Conservation (phyloP, 139 green algal species). For the Tetradesmus obliquus region DNA sequence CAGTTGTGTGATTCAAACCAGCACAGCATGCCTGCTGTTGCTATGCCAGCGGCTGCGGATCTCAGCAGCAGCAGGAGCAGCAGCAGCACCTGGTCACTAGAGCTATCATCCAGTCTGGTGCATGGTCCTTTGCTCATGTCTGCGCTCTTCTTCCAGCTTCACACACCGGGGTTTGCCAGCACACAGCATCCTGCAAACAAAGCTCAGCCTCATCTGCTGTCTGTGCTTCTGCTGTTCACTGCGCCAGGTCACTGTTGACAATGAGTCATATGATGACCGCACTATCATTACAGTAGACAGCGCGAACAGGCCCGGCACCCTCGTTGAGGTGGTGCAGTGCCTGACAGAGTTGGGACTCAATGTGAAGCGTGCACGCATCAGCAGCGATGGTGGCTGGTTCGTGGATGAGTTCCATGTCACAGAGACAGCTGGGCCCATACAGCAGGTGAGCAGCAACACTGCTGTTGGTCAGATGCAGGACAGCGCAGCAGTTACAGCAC, state of each 20-base stretch:
- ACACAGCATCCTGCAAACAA: not conserved
- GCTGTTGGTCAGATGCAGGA: not conserved
- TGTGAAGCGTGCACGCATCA: conserved; percentile 88
- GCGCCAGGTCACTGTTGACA: conserved; percentile 75
- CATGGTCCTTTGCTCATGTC: not conserved
- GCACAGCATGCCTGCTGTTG: not conserved
- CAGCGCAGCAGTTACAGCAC: not conserved
- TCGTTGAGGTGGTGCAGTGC: conserved; percentile 96
- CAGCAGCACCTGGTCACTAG: not conserved
- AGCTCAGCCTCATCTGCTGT: not conserved
- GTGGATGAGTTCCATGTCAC: conserved; percentile 81
- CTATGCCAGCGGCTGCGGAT: not conserved
- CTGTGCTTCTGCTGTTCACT: not conserved
- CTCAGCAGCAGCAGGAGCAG: not conserved
- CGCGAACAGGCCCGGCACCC: conserved; percentile 95
- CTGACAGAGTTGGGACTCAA: conserved; percentile 94
- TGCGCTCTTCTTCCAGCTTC: not conserved
- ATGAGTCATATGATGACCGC: conserved; percentile 72
- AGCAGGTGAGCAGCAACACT: conserved; percentile 21
- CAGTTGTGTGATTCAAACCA: not conserved
- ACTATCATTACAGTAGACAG: conserved; percentile 93
- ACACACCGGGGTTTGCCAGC: not conserved
- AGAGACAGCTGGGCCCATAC: conserved; percentile 29
- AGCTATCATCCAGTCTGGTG: not conserved
- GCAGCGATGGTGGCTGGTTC: conserved; percentile 97